Percentiles rank a stretch among this genome's conserved stretches.
These are phyloP conservation scores for Leccinum aurantiacum DNA, from an alignment of 768 basidiomycete genomes.

Conservation along the genomic window DNA sequence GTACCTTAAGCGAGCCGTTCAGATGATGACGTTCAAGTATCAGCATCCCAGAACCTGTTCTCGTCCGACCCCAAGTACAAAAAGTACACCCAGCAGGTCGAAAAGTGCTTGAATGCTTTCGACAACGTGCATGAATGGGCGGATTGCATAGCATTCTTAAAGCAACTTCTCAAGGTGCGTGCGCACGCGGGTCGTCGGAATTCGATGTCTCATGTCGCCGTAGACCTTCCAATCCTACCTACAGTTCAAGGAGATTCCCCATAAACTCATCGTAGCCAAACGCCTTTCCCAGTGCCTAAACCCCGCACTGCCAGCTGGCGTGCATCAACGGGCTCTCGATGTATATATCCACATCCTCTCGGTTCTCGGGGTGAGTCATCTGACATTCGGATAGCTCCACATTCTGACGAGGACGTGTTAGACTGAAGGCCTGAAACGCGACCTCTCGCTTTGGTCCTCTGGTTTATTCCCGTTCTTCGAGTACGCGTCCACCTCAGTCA, in stretches of 20 bases:
- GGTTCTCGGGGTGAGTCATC: slow-evolving; percentile 76
- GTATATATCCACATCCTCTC: slow-evolving; percentile 91
- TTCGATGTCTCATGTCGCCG: slow-evolving; percentile 3
- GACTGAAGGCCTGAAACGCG: slow-evolving; percentile 84
- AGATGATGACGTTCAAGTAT: slow-evolving; percentile 29
- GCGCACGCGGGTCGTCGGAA: not conserved
- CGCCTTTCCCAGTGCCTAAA: slow-evolving; percentile 95
- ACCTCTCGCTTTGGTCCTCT: slow-evolving; percentile 91
- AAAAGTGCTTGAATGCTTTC: slow-evolving; percentile 89
- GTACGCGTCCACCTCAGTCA: slow-evolving; percentile 98
- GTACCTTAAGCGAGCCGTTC: not conserved
- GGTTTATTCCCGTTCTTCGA: slow-evolving; percentile 99
- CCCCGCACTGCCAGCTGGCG: slow-evolving; percentile 95
- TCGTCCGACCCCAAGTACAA: slow-evolving; percentile 89
- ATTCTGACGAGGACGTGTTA: slow-evolving; percentile 32
- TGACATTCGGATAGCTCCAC: not conserved
- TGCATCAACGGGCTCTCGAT: slow-evolving; percentile 94
- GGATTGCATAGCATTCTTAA: slow-evolving; percentile 96
- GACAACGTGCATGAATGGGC: slow-evolving; percentile 99
- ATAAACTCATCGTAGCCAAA: slow-evolving; percentile 92
- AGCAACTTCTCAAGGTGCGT: slow-evolving; percentile 84
- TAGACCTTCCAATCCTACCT: slow-evolving; percentile 92
- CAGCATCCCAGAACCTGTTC: slow-evolving; percentile 52
- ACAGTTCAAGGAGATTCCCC: slow-evolving; percentile 94
- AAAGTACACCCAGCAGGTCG: slow-evolving; percentile 90